Base-by-base conservation (phyloP, 208 protist genomes). In the Leishmania major region DNA sequence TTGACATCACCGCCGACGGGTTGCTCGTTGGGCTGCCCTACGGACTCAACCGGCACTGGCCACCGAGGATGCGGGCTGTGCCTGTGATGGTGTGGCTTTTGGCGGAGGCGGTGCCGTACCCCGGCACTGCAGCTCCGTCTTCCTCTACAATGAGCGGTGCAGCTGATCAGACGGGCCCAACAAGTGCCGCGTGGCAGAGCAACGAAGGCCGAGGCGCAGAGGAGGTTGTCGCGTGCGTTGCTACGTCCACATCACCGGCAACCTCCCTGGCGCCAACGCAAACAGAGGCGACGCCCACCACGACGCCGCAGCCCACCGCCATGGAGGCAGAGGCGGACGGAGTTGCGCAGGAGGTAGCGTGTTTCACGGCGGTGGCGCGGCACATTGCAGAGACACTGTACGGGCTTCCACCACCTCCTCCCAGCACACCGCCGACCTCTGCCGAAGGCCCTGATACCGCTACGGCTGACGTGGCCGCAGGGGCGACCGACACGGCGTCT, bases 321-420 rank as follows among this genome's bases (percentile, higher is more conserved):
- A 66, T 66, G 59, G 78, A 70, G 70, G 85, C 84, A n/a, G 87
- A 86, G 72, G 85, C 79, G 71, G 76, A 81, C 31, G 84, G 77
- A 1, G 82, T 88, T 3, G 91, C 87, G 78, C 91, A 84, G 84
- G 94, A 97, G 81, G 57, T 89, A 10, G 74, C 71, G 37, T 97
- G 94, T 82, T 96, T 97, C 78, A 91, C 83, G 8, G 86, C 87
- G 7, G 90, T 96, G 64, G 92, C 94, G 13, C 75, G 79, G 28
- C 92, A 95, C 77, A 85, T 97, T 31, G 85, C 94, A 10, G 86
- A 95, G 70, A 89, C 84, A 13, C 87, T 97, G 28, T 97, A 96
- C 87, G 90, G 92, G 7, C 66, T 89, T 53, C 84, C 71, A 37
- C 47, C 69, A 40, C 69, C 75, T 3, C 31, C 78, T 64, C 76